phyloP scores from a whole-genome alignment of 768 basidiomycete species.

The Agaricus blazei region DNA sequence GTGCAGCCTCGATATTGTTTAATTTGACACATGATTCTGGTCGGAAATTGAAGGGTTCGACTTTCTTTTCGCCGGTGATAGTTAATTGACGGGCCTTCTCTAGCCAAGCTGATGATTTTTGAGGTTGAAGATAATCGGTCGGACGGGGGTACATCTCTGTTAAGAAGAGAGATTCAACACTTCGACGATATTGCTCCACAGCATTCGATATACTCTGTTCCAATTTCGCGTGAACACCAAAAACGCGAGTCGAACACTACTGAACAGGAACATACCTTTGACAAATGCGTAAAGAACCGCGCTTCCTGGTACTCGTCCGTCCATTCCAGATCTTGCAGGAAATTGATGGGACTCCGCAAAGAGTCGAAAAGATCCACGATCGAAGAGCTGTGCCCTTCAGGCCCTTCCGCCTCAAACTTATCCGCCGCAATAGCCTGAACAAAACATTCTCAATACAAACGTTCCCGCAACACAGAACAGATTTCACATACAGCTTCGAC shows the following conservation, averaged over 20 bases:
- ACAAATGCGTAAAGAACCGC: slow-evolving; percentile 81
- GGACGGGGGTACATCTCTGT: slow-evolving; percentile 92
- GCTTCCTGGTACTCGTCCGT: slow-evolving; percentile 86
- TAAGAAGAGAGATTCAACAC: slow-evolving; percentile 85
- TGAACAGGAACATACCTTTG: slow-evolving; percentile 54
- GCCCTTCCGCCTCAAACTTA: slow-evolving; percentile 77
- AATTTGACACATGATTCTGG: slow-evolving; percentile 95
- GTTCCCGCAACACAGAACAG: neutral
- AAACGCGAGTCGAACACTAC: neutral
- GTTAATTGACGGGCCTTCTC: slow-evolving; percentile 81
- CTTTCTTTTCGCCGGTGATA: slow-evolving; percentile 78
- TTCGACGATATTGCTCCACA: slow-evolving; percentile 86
- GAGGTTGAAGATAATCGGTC: slow-evolving; percentile 72
- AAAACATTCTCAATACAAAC: neutral
- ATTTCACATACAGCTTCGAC: slow-evolving; percentile 71
- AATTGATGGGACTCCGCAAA: slow-evolving; percentile 82
- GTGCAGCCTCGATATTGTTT: slow-evolving; percentile 93
- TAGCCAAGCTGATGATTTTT: slow-evolving; percentile 85
- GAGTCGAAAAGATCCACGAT: slow-evolving; percentile 96
- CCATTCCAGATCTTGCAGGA: slow-evolving; percentile 90
- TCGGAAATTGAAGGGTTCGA: slow-evolving; percentile 93
- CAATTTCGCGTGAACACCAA: neutral
- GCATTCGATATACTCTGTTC: slow-evolving; percentile 84
- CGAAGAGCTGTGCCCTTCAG: slow-evolving; percentile 89
- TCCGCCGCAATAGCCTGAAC: slow-evolving; percentile 66